Percentiles rank a stretch among this genome's conserved stretches.
Evolutionary conservation across 2,329 filamentous ascomycete genomes (phyloP).

Genomic region (Verticillium nonalfalfae): DNA sequence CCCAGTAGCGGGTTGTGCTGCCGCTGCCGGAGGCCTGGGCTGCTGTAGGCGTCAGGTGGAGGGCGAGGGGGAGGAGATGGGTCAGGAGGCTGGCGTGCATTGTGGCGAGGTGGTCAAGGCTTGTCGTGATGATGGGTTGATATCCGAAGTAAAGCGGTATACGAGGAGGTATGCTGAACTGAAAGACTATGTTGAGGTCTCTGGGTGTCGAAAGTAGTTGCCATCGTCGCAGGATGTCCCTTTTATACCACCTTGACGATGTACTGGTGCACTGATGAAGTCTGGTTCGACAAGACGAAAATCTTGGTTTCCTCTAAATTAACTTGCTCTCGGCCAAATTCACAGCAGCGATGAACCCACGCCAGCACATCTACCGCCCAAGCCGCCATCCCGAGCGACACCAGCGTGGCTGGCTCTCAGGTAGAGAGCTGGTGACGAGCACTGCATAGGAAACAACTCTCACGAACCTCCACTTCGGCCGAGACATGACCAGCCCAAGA

Average conservation of each 20-base stretch:
- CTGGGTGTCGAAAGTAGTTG: too few relatives aligned
- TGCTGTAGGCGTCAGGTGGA: slow-evolving; percentile 10
- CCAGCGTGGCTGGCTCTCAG: background rate
- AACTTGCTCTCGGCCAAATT: background rate
- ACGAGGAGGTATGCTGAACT: too few relatives aligned
- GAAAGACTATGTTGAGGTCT: too few relatives aligned
- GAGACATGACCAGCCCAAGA: background rate
- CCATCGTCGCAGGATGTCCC: too few relatives aligned
- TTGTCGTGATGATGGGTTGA: background rate
- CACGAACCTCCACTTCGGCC: background rate
- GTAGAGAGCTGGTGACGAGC: background rate
- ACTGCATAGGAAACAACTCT: background rate
- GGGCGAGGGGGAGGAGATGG: slow-evolving; percentile 13
- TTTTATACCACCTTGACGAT: too few relatives aligned
- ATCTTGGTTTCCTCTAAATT: background rate
- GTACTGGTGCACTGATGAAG: too few relatives aligned
- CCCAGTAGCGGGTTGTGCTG: slow-evolving; percentile 32
- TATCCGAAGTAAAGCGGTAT: background rate
- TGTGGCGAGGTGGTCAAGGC: background rate
- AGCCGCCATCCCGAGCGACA: background rate
- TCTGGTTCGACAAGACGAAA: background rate
- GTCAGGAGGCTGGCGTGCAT: slow-evolving; percentile 10
- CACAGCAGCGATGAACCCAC: background rate
- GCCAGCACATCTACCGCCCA: background rate
- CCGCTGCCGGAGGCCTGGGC: slow-evolving; percentile 20